Percentiles rank a stretch among this genome's conserved stretches.
Conservation (phyloP, 768 basidiomycete species). For the Macrolepiota albuminosa region DNA sequence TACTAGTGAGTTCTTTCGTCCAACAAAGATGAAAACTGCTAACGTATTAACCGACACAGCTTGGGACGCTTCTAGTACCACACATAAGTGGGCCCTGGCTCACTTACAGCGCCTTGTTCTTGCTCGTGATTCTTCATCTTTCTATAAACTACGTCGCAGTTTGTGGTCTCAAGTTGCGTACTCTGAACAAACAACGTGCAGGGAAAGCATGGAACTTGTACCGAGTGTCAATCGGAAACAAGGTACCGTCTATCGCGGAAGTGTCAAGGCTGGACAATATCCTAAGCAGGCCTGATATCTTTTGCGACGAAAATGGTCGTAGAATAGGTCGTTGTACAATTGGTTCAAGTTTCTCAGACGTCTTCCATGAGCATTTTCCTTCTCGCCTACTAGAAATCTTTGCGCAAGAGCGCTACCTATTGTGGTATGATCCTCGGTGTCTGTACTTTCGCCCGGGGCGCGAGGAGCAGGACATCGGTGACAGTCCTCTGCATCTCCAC, state of each 20-base stretch:
- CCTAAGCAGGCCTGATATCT: constrained; percentile 31
- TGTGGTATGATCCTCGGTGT: constrained; percentile 43
- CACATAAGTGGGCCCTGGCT: constrained; percentile 41
- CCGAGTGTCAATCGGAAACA: constrained; percentile 16
- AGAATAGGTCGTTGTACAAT: constrained; percentile 44
- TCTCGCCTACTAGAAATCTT: constrained; percentile 34
- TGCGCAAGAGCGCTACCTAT: constrained; percentile 40
- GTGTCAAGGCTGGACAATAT: constrained; percentile 42
- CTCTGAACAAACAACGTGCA: constrained; percentile 57
- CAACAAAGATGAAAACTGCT: neutral
- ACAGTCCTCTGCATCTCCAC: constrained; percentile 27
- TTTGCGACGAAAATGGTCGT: constrained; percentile 33
- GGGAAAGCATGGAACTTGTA: constrained; percentile 48
- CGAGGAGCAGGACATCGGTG: constrained; percentile 10
- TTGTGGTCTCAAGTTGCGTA: constrained; percentile 48
- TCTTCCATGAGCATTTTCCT: constrained; percentile 24
- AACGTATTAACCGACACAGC: constrained; percentile 28
- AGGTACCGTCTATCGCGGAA: constrained; percentile 27
- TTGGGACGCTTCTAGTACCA: constrained; percentile 56
- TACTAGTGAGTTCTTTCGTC: constrained; percentile 44
- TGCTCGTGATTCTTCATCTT: constrained; percentile 51
- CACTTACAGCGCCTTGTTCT: constrained; percentile 48
- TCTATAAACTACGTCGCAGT: constrained; percentile 57
- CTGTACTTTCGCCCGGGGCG: constrained; percentile 12
- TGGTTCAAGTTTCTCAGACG: constrained; percentile 40